These are phyloP conservation scores for Acacia crassicarpa DNA, from an alignment of 306 rosid species.

Conservation along the genomic window DNA sequence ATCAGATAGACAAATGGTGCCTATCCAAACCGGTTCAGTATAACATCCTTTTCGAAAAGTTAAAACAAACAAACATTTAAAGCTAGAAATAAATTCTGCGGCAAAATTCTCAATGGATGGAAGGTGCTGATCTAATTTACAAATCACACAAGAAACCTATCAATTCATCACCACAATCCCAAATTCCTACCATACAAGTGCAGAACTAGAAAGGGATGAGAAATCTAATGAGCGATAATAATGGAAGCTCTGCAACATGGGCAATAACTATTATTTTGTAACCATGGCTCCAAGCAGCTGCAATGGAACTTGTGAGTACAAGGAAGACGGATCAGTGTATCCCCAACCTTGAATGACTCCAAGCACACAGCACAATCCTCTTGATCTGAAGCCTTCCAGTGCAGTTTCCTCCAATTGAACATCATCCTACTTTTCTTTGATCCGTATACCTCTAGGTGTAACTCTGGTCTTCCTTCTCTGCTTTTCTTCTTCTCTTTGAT, in stretches of 20 bases:
- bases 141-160: constrained; percentile 20
- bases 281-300: constrained; percentile 81
- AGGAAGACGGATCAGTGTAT: constrained; percentile 59
- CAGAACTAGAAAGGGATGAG: neutral
- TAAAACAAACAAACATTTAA: too few species aligned
- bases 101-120: neutral
- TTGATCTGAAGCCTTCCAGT: constrained; percentile 64
- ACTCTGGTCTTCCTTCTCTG: constrained; percentile 38
- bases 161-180: neutral
- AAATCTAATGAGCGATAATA: constrained; percentile 8
- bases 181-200: neutral
- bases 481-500: constrained; percentile 18
- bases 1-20: too few species aligned
- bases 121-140: neutral
- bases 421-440: constrained; percentile 37
- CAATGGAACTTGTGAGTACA: constrained; percentile 85
- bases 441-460: constrained; percentile 44
- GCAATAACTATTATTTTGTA: constrained; percentile 63
- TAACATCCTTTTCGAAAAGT: too few species aligned
- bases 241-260: constrained; percentile 76
- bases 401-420: constrained; percentile 25
- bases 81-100: too few species aligned
- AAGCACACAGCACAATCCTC: constrained; percentile 75
- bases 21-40: too few species aligned
- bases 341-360: constrained; percentile 52